Conservation (phyloP, 768 basidiomycete species). For the Chalciporus pseudorubinellus region DNA sequence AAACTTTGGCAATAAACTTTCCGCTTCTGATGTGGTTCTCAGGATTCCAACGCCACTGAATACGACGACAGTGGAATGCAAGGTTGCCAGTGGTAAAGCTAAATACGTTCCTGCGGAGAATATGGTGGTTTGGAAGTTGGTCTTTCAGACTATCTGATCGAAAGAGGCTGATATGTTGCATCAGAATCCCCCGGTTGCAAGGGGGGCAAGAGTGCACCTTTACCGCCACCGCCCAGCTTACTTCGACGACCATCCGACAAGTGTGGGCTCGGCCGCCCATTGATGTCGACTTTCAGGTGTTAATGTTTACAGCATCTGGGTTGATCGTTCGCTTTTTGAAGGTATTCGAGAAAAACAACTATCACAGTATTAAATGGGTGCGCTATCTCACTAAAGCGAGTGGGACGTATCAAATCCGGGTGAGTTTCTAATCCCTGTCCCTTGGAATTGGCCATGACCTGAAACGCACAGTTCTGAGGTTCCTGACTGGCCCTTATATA, state of each 20-base stretch:
- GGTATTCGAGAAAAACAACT: conserved; percentile 95
- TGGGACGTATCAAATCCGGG: conserved; percentile 91
- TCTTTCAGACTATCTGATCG: conserved; percentile 14
- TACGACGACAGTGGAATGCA: conserved; percentile 88
- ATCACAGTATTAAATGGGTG: conserved; percentile 95
- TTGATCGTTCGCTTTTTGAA: conserved; percentile 95
- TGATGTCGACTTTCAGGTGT: conserved; percentile 96
- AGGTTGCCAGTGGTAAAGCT: conserved; percentile 89
- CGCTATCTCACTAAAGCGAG: conserved; percentile 92
- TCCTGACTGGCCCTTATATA: conserved; percentile 12
- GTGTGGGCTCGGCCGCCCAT: conserved; percentile 98
- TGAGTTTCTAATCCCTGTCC: conserved; percentile 43
- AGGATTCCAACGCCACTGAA: conserved; percentile 97
- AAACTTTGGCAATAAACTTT: conserved; percentile 88
- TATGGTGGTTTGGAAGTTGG: conserved; percentile 96
- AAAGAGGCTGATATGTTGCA: conserved; percentile 1
- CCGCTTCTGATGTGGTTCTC: conserved; percentile 87
- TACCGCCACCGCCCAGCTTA: conserved; percentile 76
- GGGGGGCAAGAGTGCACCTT: conserved; percentile 91
- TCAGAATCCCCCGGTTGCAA: conserved; percentile 88
- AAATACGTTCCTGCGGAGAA: conserved; percentile 98
- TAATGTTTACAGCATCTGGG: conserved; percentile 98
- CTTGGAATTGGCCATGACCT: background rate
- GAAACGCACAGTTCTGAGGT: conserved; percentile 26
- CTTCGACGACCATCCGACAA: conserved; percentile 88